These are phyloP conservation scores for Thalassiosira exigua DNA, from an alignment of 352 stramenopile species.

Conservation along the genomic window DNA sequence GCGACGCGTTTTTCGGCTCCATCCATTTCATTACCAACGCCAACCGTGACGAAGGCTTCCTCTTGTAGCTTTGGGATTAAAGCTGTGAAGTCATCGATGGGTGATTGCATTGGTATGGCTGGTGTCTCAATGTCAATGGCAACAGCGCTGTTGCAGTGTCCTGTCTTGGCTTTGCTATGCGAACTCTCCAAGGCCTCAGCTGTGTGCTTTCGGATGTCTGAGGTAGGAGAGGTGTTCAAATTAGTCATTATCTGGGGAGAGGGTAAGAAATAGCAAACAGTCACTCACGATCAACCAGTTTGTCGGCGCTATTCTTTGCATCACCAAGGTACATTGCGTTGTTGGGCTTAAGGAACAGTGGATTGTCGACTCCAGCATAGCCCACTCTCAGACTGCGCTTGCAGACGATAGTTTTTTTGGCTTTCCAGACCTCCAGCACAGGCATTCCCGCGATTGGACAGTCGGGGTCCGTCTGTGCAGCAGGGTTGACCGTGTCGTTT, in stretches of 20 bases:
- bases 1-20: conserved; percentile 52
- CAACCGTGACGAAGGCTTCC: conserved; percentile 59
- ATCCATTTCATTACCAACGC: conserved; percentile 57
- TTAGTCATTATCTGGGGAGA: no score
- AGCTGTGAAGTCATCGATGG: conserved; percentile 49
- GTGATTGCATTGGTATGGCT: not conserved
- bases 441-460: conserved; percentile 62
- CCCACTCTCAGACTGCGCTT: conserved; percentile 63
- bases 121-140: not conserved
- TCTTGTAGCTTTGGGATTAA: conserved; percentile 55
- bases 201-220: conserved; percentile 24
- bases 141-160: not conserved
- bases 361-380: conserved; percentile 72
- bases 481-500: conserved; percentile 73
- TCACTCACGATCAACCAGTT: no score
- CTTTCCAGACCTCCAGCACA: conserved; percentile 71
- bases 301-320: conserved; percentile 59
- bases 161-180: conserved; percentile 23
- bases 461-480: conserved; percentile 58
- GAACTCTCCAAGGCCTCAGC: conserved; percentile 12
- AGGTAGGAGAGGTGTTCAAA: no score
- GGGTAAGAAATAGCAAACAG: no score
- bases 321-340: conserved; percentile 72
- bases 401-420: conserved; percentile 65
- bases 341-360: conserved; percentile 60